These are phyloP conservation scores for Apophysomyces trapeziformis DNA, from an alignment of 371 early-diverging fungal species.

Conservation along the genomic window DNA sequence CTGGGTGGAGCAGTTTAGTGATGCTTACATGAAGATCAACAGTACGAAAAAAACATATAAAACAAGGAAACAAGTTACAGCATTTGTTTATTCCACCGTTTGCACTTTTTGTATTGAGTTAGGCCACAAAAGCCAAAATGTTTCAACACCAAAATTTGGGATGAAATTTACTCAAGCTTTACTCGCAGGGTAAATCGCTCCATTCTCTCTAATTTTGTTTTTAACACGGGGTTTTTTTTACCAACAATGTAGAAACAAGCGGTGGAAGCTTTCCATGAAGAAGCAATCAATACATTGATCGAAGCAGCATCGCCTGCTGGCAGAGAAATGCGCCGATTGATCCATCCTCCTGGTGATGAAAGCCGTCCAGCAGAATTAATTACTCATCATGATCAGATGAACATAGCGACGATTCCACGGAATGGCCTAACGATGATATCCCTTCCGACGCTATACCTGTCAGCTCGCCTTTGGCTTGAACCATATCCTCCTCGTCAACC, in stretches of 20 bases:
- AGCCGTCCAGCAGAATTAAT: no score
- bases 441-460: conserved; percentile 15
- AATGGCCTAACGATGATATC: conserved; percentile 5
- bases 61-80: conserved; percentile 4
- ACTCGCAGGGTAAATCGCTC: neutral
- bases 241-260: neutral
- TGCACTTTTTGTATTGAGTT: no score
- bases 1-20: conserved; percentile 11
- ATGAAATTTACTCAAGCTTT: no score
- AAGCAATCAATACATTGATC: conserved; percentile 10
- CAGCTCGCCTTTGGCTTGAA: conserved; percentile 15
- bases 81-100: conserved; percentile 2
- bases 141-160: no score
- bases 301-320: neutral
- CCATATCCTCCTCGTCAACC: conserved; percentile 15
- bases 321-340: conserved; percentile 7
- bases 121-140: no score
- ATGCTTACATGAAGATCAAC: conserved; percentile 13
- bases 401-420: no score
- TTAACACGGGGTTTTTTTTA: conserved; percentile 6
- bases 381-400: no score
- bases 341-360: neutral
- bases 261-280: conserved; percentile 12
- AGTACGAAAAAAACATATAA: conserved; percentile 14
- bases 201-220: conserved; percentile 12